These are phyloP conservation scores for Calonectria multiphialidica DNA, from an alignment of 2,329 filamentous ascomycete species.

Conservation along the genomic window DNA sequence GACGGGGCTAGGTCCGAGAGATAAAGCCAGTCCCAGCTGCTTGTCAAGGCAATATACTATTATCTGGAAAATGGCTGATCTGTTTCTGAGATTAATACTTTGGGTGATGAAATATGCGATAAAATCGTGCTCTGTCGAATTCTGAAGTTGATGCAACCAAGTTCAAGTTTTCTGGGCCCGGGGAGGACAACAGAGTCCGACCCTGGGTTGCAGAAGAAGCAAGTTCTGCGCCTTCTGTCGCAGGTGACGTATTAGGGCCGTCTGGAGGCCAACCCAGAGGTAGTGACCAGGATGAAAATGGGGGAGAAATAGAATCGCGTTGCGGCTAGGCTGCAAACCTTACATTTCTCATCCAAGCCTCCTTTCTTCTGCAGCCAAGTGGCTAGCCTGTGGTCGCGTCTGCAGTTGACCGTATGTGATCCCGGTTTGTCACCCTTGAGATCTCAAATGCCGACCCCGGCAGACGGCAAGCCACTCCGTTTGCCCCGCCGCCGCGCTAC, in stretches of 20 bases:
- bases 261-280: background rate
- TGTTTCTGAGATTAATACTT: background rate
- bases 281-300: background rate
- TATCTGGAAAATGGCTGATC: background rate
- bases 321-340: background rate
- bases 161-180: background rate
- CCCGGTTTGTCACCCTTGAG: slow-evolving; percentile 9
- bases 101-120: background rate
- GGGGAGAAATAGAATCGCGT: background rate
- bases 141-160: background rate
- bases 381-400: background rate
- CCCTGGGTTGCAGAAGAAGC: slow-evolving; percentile 15
- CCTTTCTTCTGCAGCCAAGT: background rate
- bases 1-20: background rate
- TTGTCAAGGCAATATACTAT: background rate
- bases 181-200: background rate
- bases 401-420: slow-evolving; percentile 7
- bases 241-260: slow-evolving; percentile 3
- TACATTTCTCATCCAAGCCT: background rate
- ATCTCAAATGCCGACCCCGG: slow-evolving; percentile 26
- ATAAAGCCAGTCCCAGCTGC: background rate
- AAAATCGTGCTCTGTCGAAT: background rate
- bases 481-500: slow-evolving; percentile 39
- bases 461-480: slow-evolving; percentile 29
- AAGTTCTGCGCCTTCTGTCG: slow-evolving; percentile 15